Percentiles rank a stretch among this genome's conserved stretches.
Evolutionary conservation across 164 flowering plant genomes (phyloP).

Genomic region (Cinnamomum micranthum): DNA sequence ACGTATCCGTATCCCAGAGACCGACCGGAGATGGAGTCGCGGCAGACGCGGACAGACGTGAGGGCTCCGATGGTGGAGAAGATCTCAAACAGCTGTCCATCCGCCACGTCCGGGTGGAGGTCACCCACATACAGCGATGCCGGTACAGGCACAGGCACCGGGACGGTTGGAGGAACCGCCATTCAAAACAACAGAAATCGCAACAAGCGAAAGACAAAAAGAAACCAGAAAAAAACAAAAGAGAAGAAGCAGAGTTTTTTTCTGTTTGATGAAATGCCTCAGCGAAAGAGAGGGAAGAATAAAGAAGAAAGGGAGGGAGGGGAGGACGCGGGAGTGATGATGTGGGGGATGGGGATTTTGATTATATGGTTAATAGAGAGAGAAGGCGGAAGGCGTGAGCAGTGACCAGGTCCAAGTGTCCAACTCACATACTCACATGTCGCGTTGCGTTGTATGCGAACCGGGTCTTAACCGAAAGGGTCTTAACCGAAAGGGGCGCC

Average conservation of each 20-base stretch:
- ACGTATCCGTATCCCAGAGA: slow-evolving; percentile 86
- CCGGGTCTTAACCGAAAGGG: slow-evolving; percentile 14
- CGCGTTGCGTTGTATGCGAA: not conserved
- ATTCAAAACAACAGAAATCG: slow-evolving; percentile 11
- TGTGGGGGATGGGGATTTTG: not conserved
- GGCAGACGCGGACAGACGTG: slow-evolving; percentile 70
- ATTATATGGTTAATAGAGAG: not conserved
- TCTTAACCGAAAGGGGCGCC: slow-evolving; percentile 15
- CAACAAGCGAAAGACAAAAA: not conserved
- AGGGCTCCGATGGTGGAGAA: slow-evolving; percentile 43
- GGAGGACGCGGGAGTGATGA: not conserved
- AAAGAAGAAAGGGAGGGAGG: not conserved
- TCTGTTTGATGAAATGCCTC: not conserved
- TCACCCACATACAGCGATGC: slow-evolving; percentile 85
- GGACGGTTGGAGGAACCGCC: slow-evolving; percentile 32
- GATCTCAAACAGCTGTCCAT: slow-evolving; percentile 42
- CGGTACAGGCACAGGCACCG: slow-evolving; percentile 25
- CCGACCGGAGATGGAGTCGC: slow-evolving; percentile 51
- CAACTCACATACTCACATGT: not conserved
- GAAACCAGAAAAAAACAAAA: not conserved
- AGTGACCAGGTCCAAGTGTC: not conserved
- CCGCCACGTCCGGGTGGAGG: slow-evolving; percentile 61
- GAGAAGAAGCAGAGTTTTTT: not conserved
- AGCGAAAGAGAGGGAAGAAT: not conserved
- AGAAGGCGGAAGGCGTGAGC: not conserved